Base-by-base conservation (phyloP, 208 protist genomes). In the Naegleria lovaniensis region DNA sequence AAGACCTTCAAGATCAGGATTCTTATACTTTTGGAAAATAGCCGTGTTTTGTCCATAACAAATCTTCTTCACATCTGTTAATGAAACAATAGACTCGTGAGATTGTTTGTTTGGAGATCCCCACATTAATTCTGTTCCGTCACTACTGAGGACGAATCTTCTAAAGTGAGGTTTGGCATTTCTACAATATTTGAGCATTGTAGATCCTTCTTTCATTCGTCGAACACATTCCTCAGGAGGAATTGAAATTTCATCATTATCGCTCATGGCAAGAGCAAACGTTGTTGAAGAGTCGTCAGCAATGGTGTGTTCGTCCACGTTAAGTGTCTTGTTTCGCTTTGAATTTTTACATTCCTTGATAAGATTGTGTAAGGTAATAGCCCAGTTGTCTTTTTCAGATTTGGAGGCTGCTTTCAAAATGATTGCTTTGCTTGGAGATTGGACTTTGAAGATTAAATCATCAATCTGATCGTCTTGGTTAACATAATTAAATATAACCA, bases 131-230 rank as follows among this genome's bases (percentile, higher is more conserved):
- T 39, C 15, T 58, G 9, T 48, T 88, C 55, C 84, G 36, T 88
- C 43, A 13, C 15, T 36, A 33, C 36, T 48, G 29, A 88, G 33
- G 16, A 59, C n/a, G 36, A 88, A 39, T 25, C 7, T 88, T 55
- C 84, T 88, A 58, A 88, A 88, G 41, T 88, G 84, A 88, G 84
- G 84, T 58, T 58, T 88, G 6, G 19, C n/a, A 19, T 33, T 52
- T 58, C 84, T 6, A 36, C 41, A 58, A 55, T 88, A 88, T 38
- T 88, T 88, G 39, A 88, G 41, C 41, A 88, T 58, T 3, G 41
- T 58, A 38, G 84, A 36, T 33, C 84, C 84, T 38, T 25, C 43
- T 36, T 88, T 88, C 43, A 88, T 58, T 51, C 13, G 0, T 48
- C 19, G 5, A 38, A 88, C 55, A 38, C 16, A 33, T 36, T 88